Evolutionary conservation across 2,329 filamentous ascomycete genomes (phyloP).

Genomic region (Xylaria sp.): DNA sequence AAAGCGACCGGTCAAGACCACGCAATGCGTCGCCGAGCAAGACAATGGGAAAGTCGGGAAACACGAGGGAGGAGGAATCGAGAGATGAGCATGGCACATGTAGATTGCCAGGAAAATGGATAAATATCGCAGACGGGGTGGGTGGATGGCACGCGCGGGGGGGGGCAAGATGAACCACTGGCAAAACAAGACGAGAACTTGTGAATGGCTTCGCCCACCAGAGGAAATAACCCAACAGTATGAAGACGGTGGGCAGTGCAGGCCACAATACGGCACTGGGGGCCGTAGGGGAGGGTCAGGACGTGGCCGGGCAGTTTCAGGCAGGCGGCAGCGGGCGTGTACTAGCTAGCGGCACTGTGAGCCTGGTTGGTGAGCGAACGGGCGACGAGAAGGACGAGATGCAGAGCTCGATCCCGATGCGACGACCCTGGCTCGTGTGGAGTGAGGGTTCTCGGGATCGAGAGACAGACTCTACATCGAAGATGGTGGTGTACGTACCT

Average conservation of each 20-base stretch:
- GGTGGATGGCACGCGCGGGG: background rate
- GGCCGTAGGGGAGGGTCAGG: no score
- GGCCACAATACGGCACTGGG: no score
- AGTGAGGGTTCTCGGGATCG: constrained; percentile 28
- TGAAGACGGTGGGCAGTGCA: no score
- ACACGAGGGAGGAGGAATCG: background rate
- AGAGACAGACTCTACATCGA: constrained; percentile 29
- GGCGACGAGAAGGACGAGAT: background rate
- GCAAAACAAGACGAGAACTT: background rate
- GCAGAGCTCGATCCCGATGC: constrained; percentile 31
- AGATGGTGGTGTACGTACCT: background rate
- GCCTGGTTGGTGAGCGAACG: background rate
- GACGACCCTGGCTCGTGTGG: constrained; percentile 29
- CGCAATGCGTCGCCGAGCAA: background rate
- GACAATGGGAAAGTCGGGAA: background rate
- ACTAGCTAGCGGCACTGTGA: no score
- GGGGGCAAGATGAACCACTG: background rate
- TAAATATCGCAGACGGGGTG: background rate
- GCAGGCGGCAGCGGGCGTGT: background rate
- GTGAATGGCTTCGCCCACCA: constrained; percentile 18
- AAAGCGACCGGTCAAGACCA: constrained; percentile 8
- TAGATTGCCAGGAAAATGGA: constrained; percentile 1
- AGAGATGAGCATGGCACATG: constrained; percentile 10
- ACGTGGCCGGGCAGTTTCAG: no score
- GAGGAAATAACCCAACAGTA: background rate